Conservation (phyloP, 2,329 filamentous ascomycete species). For the Monosporascus sp. region DNA sequence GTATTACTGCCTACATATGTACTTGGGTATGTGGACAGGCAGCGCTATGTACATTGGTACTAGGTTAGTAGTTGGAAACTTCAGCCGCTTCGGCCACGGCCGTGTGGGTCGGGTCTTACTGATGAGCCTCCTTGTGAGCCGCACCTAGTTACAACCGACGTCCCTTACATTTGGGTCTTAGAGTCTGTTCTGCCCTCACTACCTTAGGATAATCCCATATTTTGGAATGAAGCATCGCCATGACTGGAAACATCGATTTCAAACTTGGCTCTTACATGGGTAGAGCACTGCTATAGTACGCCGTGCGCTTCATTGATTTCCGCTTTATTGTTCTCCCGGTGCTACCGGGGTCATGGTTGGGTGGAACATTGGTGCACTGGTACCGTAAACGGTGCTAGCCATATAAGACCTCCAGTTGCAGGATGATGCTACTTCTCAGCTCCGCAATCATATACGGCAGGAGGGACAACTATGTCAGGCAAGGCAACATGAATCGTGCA, state of each 20-base stretch:
- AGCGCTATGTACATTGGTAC: constrained; percentile 4
- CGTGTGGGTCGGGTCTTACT: constrained; percentile 9
- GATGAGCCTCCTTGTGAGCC: constrained; percentile 19
- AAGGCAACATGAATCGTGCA: neutral
- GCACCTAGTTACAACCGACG: constrained; percentile 19
- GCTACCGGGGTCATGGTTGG: neutral
- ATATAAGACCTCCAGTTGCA: neutral
- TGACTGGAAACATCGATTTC: no score
- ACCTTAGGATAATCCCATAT: no score
- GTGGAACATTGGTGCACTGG: neutral
- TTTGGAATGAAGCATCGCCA: no score
- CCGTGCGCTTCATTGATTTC: no score
- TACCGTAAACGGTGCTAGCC: neutral
- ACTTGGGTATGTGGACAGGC: no score
- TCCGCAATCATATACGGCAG: neutral
- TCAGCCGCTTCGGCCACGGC: constrained; percentile 15
- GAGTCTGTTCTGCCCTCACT: no score
- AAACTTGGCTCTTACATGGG: no score
- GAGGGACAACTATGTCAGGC: neutral
- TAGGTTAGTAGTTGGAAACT: constrained; percentile 8
- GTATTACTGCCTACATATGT: no score
- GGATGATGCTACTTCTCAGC: neutral
- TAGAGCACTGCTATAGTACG: no score
- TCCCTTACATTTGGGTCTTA: neutral
- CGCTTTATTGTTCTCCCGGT: neutral